Conservation (phyloP, 2,329 filamentous ascomycete species). For the Botrytis cinerea region DNA sequence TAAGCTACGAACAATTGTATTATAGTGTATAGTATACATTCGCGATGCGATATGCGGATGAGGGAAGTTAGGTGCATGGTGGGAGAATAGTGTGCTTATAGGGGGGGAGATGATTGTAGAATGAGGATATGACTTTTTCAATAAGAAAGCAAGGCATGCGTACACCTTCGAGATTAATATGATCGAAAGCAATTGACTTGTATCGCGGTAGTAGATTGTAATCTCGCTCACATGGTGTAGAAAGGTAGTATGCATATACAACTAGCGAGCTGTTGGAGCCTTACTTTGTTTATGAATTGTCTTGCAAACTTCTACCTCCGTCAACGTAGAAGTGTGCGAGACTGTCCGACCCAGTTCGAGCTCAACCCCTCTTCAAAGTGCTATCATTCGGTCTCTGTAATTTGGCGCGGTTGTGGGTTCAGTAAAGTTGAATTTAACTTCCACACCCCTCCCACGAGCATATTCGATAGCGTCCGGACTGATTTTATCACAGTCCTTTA, state of each 20-base stretch:
- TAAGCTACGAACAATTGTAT: background rate
- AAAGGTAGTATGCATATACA: background rate
- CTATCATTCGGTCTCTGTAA: background rate
- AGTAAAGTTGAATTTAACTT: conserved; percentile 32
- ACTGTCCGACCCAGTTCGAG: background rate
- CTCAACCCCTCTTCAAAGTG: background rate
- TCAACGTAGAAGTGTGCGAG: background rate
- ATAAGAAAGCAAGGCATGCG: no score
- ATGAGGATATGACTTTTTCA: background rate
- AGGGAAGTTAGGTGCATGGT: no score
- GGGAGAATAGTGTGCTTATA: background rate
- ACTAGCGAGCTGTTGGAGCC: background rate
- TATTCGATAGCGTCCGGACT: conserved; percentile 41
- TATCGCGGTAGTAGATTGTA: background rate
- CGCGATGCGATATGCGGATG: no score
- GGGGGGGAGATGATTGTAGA: background rate
- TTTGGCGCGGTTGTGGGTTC: background rate
- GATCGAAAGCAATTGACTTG: background rate
- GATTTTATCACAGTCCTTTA: conserved; percentile 36
- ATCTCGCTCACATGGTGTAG: background rate
- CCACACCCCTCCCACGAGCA: conserved; percentile 37
- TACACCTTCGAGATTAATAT: background rate
- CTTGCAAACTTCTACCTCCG: background rate
- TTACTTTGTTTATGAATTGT: background rate
- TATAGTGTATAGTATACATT: no score